phyloP scores from a whole-genome alignment of 345 rosid genomes.

The Eucalyptus marginata region DNA sequence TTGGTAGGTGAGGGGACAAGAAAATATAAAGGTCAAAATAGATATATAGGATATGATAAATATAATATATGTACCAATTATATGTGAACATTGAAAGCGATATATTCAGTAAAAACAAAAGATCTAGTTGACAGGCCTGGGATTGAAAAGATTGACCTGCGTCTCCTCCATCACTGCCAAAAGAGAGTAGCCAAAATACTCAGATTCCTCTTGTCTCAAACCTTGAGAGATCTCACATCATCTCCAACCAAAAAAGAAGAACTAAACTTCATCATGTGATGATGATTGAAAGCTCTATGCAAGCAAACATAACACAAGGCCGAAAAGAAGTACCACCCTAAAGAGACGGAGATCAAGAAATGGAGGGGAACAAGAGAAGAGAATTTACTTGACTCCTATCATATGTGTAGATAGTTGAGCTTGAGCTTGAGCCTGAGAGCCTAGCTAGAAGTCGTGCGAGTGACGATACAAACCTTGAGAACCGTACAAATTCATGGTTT shows the following conservation, averaged over 20 bases:
- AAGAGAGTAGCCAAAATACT: background rate
- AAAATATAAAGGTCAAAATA: conserved; percentile 13
- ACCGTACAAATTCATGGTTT: conserved; percentile 30
- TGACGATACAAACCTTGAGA: conserved; percentile 38
- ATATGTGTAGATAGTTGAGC: background rate
- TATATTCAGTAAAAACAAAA: conserved; percentile 26
- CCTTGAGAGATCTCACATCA: background rate
- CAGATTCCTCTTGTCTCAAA: background rate
- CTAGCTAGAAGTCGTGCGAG: conserved; percentile 55
- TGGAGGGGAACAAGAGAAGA: background rate
- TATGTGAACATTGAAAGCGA: background rate
- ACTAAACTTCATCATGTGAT: background rate
- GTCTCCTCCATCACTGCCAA: conserved; percentile 16
- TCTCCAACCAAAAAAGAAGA: conserved; percentile 3
- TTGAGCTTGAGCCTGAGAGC: background rate
- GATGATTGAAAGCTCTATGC: background rate
- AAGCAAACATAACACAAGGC: background rate
- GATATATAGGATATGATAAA: background rate
- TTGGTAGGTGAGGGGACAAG: conserved; percentile 27
- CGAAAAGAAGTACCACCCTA: background rate
- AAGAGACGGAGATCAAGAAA: background rate
- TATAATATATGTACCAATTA: background rate
- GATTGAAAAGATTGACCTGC: conserved; percentile 53
- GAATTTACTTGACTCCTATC: background rate
- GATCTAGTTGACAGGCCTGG: conserved; percentile 34